Percentiles rank a stretch among this genome's conserved stretches.
Evolutionary conservation across 179 eudicot genomes (phyloP).

Genomic region (Corrigiola litoralis): DNA sequence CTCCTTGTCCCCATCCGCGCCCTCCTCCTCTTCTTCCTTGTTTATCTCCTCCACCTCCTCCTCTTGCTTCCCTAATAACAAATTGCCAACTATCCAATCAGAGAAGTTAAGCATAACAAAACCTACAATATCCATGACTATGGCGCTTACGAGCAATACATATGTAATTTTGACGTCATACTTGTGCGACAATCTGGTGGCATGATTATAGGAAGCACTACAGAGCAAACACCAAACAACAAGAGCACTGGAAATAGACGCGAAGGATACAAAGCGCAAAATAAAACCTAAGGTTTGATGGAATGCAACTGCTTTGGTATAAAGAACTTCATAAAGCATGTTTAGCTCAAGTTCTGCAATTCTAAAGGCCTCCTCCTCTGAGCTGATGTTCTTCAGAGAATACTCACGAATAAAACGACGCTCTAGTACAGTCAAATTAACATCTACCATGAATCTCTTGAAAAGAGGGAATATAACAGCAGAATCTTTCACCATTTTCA

Average conservation of each 20-base stretch:
- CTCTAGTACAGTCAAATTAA: neutral
- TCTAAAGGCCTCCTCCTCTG: neutral
- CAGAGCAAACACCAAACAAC: too few species aligned
- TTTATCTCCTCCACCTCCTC: too few species aligned
- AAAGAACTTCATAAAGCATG: constrained; percentile 1
- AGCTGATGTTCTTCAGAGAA: neutral
- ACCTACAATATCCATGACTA: neutral
- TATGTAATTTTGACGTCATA: neutral
- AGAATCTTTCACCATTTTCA: neutral
- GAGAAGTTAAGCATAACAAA: constrained; percentile 1
- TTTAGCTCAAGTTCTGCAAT: constrained; percentile 8
- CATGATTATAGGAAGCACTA: too few species aligned
- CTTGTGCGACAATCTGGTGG: too few species aligned
- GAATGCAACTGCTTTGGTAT: constrained; percentile 3
- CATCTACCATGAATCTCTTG: neutral
- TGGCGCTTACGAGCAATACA: constrained; percentile 2
- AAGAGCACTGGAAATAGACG: neutral
- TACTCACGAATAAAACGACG: neutral
- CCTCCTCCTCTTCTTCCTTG: too few species aligned
- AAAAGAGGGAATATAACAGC: neutral
- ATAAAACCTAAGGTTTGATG: neutral
- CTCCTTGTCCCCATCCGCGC: too few species aligned
- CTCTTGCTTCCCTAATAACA: too few species aligned
- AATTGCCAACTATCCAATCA: too few species aligned
- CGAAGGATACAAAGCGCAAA: neutral